These are phyloP conservation scores for Zasmidium citrigriseum DNA, from an alignment of 2,329 filamentous ascomycete species.

Conservation along the genomic window DNA sequence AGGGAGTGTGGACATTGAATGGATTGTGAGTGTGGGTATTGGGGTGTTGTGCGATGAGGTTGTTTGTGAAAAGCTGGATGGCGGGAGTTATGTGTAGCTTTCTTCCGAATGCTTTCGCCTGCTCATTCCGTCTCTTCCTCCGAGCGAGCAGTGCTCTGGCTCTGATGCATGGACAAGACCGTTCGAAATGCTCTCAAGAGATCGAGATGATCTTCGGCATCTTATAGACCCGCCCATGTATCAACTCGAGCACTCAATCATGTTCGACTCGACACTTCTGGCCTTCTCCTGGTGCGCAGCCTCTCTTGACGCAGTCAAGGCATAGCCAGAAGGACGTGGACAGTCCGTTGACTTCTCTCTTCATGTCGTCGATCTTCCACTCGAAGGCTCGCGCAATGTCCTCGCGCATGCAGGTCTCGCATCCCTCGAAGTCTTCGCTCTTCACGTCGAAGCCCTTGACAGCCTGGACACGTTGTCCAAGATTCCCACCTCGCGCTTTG, in stretches of 20 bases:
- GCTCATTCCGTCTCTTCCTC: not conserved
- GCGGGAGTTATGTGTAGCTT: too few species aligned
- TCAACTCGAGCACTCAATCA: too few species aligned
- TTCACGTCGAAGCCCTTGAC: not conserved
- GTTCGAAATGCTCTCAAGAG: too few species aligned
- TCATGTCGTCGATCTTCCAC: too few species aligned
- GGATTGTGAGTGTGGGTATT: not conserved
- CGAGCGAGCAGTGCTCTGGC: too few species aligned
- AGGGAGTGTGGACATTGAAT: not conserved
- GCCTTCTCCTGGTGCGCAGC: not conserved
- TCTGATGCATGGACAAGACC: too few species aligned
- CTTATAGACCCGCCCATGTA: too few species aligned
- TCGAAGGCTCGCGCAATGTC: too few species aligned
- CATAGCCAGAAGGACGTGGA: not conserved
- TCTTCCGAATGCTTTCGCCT: too few species aligned
- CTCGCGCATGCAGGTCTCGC: not conserved
- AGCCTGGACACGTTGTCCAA: not conserved
- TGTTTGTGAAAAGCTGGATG: too few species aligned
- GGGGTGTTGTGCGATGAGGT: not conserved
- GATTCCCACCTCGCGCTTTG: not conserved
- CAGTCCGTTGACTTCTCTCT: not conserved
- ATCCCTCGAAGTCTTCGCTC: not conserved
- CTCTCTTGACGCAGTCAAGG: not conserved
- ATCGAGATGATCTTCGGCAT: too few species aligned
- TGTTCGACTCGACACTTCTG: not conserved